Evolutionary conservation across 192 early-diverging fungal genomes (phyloP).

Genomic region (Backusella circina): DNA sequence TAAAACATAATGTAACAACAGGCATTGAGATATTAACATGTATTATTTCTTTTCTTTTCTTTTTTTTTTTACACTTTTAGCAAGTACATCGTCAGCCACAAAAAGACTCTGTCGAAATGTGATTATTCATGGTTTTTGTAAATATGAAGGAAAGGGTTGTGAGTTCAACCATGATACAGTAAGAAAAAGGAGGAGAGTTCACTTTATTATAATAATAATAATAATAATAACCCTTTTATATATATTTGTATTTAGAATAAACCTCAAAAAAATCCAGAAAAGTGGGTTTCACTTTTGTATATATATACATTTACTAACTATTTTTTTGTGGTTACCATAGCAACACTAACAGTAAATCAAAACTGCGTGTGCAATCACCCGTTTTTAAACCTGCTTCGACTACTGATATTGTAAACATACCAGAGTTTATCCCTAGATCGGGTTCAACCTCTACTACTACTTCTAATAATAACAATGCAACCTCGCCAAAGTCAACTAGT

Average conservation of each 20-base stretch:
- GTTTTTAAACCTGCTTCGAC: constrained; percentile 13
- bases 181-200: constrained; percentile 12
- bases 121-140: constrained; percentile 82
- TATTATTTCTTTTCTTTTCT: no score
- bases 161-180: constrained; percentile 78
- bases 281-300: background rate
- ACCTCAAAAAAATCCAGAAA: constrained; percentile 15
- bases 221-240: background rate
- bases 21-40: background rate
- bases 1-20: background rate
- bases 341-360: constrained; percentile 6
- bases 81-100: background rate
- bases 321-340: background rate
- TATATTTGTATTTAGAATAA: constrained; percentile 2
- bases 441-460: background rate
- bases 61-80: background rate
- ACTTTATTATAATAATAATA: background rate
- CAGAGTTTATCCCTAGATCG: constrained; percentile 55
- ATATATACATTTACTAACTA: background rate
- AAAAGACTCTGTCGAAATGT: constrained; percentile 69
- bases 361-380: constrained; percentile 18
- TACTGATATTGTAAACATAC: constrained; percentile 48
- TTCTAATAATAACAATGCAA: background rate
- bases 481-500: background rate
- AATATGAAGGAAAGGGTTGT: constrained; percentile 79